A percentile compares a stretch with the other conserved stretches of the same genome.
Conservation (phyloP, 2,329 filamentous ascomycete species). For the Escovopsis sp. region DNA sequence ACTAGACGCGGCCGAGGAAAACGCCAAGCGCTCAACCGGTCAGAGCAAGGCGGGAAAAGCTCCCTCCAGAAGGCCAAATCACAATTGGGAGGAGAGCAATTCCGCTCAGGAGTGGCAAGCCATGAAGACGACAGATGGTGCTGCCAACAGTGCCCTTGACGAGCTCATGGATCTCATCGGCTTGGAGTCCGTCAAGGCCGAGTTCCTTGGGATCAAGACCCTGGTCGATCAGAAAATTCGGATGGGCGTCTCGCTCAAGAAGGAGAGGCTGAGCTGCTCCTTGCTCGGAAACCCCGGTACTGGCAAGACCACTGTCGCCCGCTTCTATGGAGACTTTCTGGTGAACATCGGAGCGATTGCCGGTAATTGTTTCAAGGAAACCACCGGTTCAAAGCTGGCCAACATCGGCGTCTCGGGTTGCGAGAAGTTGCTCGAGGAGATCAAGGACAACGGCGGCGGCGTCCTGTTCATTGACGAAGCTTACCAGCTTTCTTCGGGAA, state of each 20-base stretch:
- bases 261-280: constrained; percentile 46
- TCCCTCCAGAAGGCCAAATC: neutral
- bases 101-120: constrained; percentile 44
- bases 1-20: constrained; percentile 3
- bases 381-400: constrained; percentile 51
- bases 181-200: constrained; percentile 51
- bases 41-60: neutral
- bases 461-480: constrained; percentile 68
- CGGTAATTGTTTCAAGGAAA: constrained; percentile 47
- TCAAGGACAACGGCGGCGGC: constrained; percentile 47
- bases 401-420: constrained; percentile 44
- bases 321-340: constrained; percentile 54
- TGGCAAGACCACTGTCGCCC: constrained; percentile 66
- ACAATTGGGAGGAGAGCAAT: constrained; percentile 5
- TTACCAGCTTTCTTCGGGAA: constrained; percentile 52
- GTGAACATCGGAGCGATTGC: constrained; percentile 46
- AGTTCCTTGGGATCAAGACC: constrained; percentile 48
- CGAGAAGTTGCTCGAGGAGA: constrained; percentile 31
- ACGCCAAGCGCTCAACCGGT: constrained; percentile 5
- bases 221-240: constrained; percentile 45
- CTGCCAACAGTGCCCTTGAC: constrained; percentile 41
- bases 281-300: constrained; percentile 65
- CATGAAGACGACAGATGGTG: constrained; percentile 39
- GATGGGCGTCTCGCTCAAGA: constrained; percentile 38
- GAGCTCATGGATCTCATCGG: constrained; percentile 56